phyloP scores from a whole-genome alignment of 805 yeast genomes.

The Yarrowia osloensis region DNA sequence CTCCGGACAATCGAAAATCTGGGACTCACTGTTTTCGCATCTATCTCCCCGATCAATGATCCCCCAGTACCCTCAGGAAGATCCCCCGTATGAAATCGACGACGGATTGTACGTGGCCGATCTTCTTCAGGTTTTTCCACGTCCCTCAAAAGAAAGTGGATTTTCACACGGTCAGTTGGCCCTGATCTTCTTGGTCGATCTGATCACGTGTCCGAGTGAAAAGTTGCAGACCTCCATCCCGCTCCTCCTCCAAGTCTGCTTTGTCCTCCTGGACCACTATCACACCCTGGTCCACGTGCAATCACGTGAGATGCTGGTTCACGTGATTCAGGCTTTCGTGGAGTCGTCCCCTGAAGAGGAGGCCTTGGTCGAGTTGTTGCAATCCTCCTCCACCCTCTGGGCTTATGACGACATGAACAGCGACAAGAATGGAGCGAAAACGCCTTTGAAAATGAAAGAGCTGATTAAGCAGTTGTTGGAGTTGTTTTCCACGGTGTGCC shows the following conservation, averaged over 20 bases:
- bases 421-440: slow-evolving; percentile 75
- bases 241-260: slow-evolving; percentile 71
- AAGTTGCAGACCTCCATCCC: slow-evolving; percentile 64
- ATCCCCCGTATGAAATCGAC: slow-evolving; percentile 40
- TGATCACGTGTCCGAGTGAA: slow-evolving; percentile 68
- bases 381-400: slow-evolving; percentile 65
- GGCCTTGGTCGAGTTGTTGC: slow-evolving; percentile 58
- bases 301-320: slow-evolving; percentile 73
- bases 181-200: slow-evolving; percentile 78
- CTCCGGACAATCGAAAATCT: slow-evolving; percentile 57
- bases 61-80: slow-evolving; percentile 56
- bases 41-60: slow-evolving; percentile 86
- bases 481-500: slow-evolving; percentile 48
- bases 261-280: slow-evolving; percentile 86
- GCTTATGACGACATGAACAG: slow-evolving; percentile 79
- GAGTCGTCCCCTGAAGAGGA: slow-evolving; percentile 55
- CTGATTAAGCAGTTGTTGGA: slow-evolving; percentile 64
- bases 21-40: slow-evolving; percentile 64
- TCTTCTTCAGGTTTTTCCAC: slow-evolving; percentile 56
- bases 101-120: slow-evolving; percentile 62
- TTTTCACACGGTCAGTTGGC: slow-evolving; percentile 89
- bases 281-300: slow-evolving; percentile 79
- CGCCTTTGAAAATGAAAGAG: slow-evolving; percentile 82
- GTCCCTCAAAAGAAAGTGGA: slow-evolving; percentile 64
- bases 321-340: slow-evolving; percentile 65